Base-by-base conservation (phyloP, 2,329 filamentous ascomycete species). In the Laburnicola sp. region DNA sequence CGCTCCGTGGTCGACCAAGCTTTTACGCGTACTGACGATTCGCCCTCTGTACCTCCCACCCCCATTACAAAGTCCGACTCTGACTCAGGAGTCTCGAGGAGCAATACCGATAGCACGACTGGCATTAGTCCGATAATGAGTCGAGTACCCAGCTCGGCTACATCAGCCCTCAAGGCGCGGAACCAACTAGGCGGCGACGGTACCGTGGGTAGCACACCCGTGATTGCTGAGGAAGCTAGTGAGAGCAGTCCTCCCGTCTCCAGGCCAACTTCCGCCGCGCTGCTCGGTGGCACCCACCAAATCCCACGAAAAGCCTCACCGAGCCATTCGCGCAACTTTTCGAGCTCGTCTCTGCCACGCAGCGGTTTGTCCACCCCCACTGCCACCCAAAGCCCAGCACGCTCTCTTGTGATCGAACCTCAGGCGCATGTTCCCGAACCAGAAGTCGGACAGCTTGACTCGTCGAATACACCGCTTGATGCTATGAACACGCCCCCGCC, bases 111-210 rank as follows among this genome's bases (percentile, higher is more conserved):
- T 53, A 85, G 83, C 55, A 86, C 85, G 6, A 78, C 80, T 42
- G 77, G 77, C 26, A 84, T 88, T 55, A 87, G 84, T 63, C 86
- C 86, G 1, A 87, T 88, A 47, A 86, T 87, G 68, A 81, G 77
- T 57, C 74, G 76, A 45, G 80, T 78, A n/a, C 77, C 80, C 4
- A 79, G 79, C 51, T 70, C 71, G 41, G 73, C 71, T 46, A 57
- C 73, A 35, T 62, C 71, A 52, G 65, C 71, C 43, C 34, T 74
- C 58, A 68, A 68, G 58, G 60, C 49, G 22, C 75, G 75, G 32
- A 75, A 75, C 35, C 64, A 63, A 57, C 69, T 50, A 56, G 75
- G 55, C 58, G 72, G 56, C 68, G 73, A 74, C 31, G 62, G 62
- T 16, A 16, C 16, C 16, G 16, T 16, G 16, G 16, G 16, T 56